Evolutionary conservation across 768 basidiomycete species (phyloP).

Genomic region (Termitomyces sp.): DNA sequence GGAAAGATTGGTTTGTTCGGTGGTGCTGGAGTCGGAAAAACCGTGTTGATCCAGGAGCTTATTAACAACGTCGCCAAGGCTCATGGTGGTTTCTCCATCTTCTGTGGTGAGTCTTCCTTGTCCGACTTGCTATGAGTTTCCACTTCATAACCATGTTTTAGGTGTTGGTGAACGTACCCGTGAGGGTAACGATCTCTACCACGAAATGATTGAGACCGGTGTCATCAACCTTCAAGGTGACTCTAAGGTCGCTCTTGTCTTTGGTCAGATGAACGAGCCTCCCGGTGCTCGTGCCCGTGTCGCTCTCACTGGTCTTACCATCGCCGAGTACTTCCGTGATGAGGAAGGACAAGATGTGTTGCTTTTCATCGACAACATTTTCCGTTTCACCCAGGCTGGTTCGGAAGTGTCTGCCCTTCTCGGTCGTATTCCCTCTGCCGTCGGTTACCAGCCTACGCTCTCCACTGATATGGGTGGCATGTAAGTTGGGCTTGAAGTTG

Average conservation of each 20-base stretch:
- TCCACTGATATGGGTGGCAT: conserved; percentile 99
- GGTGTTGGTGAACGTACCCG: conserved; percentile 99
- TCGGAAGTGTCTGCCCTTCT: conserved; percentile 99
- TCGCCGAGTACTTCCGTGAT: conserved; percentile 99
- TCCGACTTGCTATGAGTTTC: background rate
- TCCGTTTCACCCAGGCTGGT: conserved; percentile 99
- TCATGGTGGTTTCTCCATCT: conserved; percentile 99
- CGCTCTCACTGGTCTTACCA: conserved; percentile 97
- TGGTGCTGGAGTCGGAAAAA: conserved; percentile 99
- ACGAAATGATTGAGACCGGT: conserved; percentile 99
- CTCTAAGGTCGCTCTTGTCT: conserved; percentile 99
- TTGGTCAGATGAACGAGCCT: conserved; percentile 99
- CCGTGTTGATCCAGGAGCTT: conserved; percentile 98
- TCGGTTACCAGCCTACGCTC: conserved; percentile 99
- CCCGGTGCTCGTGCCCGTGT: conserved; percentile 99
- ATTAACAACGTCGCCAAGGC: conserved; percentile 99
- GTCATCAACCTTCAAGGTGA: conserved; percentile 99
- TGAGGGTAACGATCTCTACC: conserved; percentile 99
- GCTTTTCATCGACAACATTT: conserved; percentile 99
- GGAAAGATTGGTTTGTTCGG: conserved; percentile 99
- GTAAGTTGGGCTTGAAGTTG: conserved; percentile 38
- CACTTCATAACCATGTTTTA: conserved; percentile 19
- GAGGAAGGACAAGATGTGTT: conserved; percentile 99
- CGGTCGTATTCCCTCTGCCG: conserved; percentile 99
- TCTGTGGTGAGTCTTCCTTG: conserved; percentile 62